These are phyloP conservation scores for Leccinum brunneo-olivaceum DNA, from an alignment of 1,284 basidiomycete genomes.

Conservation along the genomic window DNA sequence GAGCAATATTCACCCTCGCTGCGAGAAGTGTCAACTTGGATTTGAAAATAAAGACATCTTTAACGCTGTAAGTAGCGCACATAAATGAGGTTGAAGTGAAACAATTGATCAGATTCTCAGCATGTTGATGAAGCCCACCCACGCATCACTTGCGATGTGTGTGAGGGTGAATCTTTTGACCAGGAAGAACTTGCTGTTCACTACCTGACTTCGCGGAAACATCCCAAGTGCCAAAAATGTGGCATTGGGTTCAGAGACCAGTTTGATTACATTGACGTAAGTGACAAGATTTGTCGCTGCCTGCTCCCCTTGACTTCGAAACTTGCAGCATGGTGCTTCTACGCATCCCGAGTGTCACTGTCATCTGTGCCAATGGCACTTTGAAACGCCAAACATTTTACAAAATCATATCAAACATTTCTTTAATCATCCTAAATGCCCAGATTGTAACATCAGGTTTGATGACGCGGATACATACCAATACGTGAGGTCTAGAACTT, in stretches of 20 bases:
- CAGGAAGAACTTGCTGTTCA: conserved; percentile 19
- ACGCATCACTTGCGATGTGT: conserved; percentile 22
- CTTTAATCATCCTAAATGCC: conserved; percentile 27
- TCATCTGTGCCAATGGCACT: conserved; percentile 31
- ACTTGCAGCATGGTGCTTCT: conserved; percentile 24
- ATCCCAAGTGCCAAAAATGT: conserved; percentile 26
- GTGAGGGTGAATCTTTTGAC: conserved; percentile 23
- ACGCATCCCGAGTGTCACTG: conserved; percentile 29
- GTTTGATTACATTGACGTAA: conserved; percentile 26
- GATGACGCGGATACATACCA: conserved; percentile 28
- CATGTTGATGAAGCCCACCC: conserved; percentile 25
- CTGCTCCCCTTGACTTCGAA: conserved; percentile 8
- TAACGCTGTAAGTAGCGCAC: conserved; percentile 16
- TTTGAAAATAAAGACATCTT: conserved; percentile 17
- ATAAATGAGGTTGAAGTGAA: background rate
- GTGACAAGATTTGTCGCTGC: conserved; percentile 5
- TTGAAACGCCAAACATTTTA: conserved; percentile 24
- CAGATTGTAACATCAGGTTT: conserved; percentile 25
- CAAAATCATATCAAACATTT: conserved; percentile 30
- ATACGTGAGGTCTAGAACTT: conserved; percentile 18
- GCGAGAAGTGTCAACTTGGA: conserved; percentile 22
- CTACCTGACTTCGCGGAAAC: conserved; percentile 24
- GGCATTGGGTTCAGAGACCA: conserved; percentile 25
- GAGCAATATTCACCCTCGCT: conserved; percentile 23
- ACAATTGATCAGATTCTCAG: conserved; percentile 12